Conservation (phyloP, 768 basidiomycete species). For the Tulasnella sp. region DNA sequence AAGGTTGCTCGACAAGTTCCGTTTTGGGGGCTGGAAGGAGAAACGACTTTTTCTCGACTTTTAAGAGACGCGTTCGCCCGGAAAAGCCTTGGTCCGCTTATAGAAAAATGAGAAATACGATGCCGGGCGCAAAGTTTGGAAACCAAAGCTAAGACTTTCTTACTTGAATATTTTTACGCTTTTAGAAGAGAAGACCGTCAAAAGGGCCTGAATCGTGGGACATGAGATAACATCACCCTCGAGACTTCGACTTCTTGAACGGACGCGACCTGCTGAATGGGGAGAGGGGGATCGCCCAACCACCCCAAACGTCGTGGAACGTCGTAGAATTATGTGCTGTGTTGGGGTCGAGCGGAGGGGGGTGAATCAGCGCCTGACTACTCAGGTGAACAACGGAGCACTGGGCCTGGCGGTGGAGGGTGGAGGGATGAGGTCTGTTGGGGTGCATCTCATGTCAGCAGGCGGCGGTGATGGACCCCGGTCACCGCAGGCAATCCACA, state of each 20-base stretch:
- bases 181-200: background rate
- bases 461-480: background rate
- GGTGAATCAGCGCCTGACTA: background rate
- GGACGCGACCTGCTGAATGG: background rate
- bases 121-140: background rate
- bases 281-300: background rate
- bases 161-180: background rate
- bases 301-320: background rate
- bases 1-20: background rate
- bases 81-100: background rate
- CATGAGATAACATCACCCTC: background rate
- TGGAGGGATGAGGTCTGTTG: background rate
- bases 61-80: background rate
- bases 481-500: slow-evolving; percentile 8
- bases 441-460: slow-evolving; percentile 9
- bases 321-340: background rate
- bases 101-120: background rate
- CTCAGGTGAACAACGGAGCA: background rate
- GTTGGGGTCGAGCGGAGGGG: background rate
- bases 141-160: background rate
- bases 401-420: background rate
- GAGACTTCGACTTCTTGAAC: slow-evolving; percentile 1
- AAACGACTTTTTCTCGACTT: background rate
- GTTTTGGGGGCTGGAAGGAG: background rate
- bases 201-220: background rate